phyloP scores from a whole-genome alignment of 2,329 filamentous ascomycete species.

The Talaromyces albobiverticillius region DNA sequence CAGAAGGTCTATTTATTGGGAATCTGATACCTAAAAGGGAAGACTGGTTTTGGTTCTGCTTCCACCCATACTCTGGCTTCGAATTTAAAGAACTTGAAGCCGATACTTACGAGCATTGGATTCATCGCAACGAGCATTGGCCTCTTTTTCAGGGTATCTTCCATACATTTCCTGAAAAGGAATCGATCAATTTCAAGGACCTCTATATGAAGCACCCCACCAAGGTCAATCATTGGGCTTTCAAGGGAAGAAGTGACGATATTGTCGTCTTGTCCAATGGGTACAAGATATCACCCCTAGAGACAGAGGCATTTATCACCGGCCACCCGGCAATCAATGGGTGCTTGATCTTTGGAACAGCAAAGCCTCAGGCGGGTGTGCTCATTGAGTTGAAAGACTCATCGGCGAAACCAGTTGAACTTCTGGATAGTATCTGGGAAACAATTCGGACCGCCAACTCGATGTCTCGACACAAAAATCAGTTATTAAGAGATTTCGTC shows the following conservation, averaged over 20 bases:
- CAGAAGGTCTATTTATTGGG: conserved; percentile 8
- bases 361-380: conserved; percentile 18
- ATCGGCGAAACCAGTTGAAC: background rate
- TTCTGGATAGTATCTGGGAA: conserved; percentile 4
- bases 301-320: conserved; percentile 18
- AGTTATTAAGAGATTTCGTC: conserved; percentile 8
- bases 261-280: conserved; percentile 23
- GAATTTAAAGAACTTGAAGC: conserved; percentile 22
- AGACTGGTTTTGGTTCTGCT: conserved; percentile 14
- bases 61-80: conserved; percentile 19
- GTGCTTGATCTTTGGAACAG: conserved; percentile 19
- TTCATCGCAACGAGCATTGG: conserved; percentile 30
- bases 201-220: conserved; percentile 20
- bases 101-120: conserved; percentile 33
- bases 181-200: conserved; percentile 25
- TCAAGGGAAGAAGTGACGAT: conserved; percentile 23
- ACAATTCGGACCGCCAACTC: background rate
- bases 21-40: conserved; percentile 2
- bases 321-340: conserved; percentile 17
- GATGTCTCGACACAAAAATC: conserved; percentile 9
- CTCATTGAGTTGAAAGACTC: conserved; percentile 16
- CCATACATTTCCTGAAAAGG: conserved; percentile 28
- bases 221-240: conserved; percentile 23
- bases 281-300: conserved; percentile 20
- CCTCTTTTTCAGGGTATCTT: conserved; percentile 23